Evolutionary conservation across 331 rosid genomes (phyloP).

Genomic region (Cydonia oblonga): DNA sequence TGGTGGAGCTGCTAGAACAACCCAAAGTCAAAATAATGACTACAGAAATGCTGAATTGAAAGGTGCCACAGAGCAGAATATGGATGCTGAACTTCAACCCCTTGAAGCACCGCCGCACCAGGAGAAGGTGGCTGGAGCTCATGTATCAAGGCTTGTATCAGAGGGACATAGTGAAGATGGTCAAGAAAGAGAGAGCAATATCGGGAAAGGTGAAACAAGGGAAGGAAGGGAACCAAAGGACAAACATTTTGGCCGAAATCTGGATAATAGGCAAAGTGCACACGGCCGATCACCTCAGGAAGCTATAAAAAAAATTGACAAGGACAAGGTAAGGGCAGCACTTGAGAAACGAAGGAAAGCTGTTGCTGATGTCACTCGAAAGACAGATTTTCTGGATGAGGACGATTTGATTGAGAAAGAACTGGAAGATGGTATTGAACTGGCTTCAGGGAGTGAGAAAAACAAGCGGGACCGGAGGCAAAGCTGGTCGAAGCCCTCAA

Average conservation of each 20-base stretch:
- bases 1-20: slow-evolving; percentile 30
- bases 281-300: slow-evolving; percentile 63
- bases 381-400: slow-evolving; percentile 70
- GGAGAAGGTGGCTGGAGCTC: slow-evolving; percentile 39
- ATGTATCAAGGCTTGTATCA: slow-evolving; percentile 27
- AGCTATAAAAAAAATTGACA: slow-evolving; percentile 68
- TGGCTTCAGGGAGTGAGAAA: slow-evolving; percentile 65
- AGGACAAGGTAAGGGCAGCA: slow-evolving; percentile 85
- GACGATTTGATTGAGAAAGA: slow-evolving; percentile 95
- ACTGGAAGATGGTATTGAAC: slow-evolving; percentile 87
- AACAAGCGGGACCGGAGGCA: slow-evolving; percentile 66
- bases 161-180: slow-evolving; percentile 41
- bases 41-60: slow-evolving; percentile 46
- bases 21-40: slow-evolving; percentile 49
- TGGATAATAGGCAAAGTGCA: slow-evolving; percentile 40
- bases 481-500: slow-evolving; percentile 58
- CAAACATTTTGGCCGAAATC: slow-evolving; percentile 40
- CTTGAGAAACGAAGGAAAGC: slow-evolving; percentile 86
- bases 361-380: slow-evolving; percentile 50
- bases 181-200: slow-evolving; percentile 40
- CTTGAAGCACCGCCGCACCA: slow-evolving; percentile 6
- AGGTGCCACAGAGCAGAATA: slow-evolving; percentile 32
- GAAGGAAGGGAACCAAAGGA: slow-evolving; percentile 52
- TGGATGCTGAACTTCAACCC: slow-evolving; percentile 44
- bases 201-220: slow-evolving; percentile 39